These are phyloP conservation scores for Pyrus communis DNA, from an alignment of 306 rosid species.

Conservation along the genomic window DNA sequence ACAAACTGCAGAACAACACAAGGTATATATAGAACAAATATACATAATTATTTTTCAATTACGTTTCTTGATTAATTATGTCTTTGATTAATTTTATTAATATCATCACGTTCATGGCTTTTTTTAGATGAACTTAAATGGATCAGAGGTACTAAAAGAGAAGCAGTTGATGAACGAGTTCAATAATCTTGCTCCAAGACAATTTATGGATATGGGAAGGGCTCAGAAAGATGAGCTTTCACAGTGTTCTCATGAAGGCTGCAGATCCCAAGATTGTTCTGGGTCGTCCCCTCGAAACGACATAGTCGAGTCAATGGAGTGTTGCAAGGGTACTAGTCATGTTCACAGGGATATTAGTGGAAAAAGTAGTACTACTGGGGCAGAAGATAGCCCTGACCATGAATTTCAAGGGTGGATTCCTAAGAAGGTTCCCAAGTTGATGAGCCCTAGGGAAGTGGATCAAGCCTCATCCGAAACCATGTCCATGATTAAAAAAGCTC, in stretches of 20 bases:
- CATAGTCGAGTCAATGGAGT: constrained; percentile 25
- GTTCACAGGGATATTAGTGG: constrained; percentile 6
- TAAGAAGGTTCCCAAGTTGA: constrained; percentile 29
- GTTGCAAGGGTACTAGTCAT: not conserved
- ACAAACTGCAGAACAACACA: constrained; percentile 1
- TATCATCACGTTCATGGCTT: not conserved
- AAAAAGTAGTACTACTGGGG: not conserved
- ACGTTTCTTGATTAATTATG: not conserved
- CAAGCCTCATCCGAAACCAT: constrained; percentile 35
- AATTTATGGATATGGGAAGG: constrained; percentile 30
- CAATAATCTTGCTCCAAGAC: constrained; percentile 4
- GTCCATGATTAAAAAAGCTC: constrained; percentile 53
- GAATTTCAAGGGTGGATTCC: constrained; percentile 20
- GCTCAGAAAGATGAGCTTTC: constrained; percentile 20
- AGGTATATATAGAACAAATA: not conserved
- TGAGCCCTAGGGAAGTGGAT: constrained; percentile 15
- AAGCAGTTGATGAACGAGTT: constrained; percentile 19
- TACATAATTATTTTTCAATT: not conserved
- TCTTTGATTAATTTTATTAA: not conserved
- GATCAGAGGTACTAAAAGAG: constrained; percentile 18
- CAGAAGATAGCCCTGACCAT: constrained; percentile 7
- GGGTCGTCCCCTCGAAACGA: constrained; percentile 12
- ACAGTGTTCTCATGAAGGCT: constrained; percentile 19
- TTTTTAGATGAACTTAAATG: constrained; percentile 17
- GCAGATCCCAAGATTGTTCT: constrained; percentile 8